Evolutionary conservation across 2,329 filamentous ascomycete species (phyloP).

Genomic region (Neonectria sp.): DNA sequence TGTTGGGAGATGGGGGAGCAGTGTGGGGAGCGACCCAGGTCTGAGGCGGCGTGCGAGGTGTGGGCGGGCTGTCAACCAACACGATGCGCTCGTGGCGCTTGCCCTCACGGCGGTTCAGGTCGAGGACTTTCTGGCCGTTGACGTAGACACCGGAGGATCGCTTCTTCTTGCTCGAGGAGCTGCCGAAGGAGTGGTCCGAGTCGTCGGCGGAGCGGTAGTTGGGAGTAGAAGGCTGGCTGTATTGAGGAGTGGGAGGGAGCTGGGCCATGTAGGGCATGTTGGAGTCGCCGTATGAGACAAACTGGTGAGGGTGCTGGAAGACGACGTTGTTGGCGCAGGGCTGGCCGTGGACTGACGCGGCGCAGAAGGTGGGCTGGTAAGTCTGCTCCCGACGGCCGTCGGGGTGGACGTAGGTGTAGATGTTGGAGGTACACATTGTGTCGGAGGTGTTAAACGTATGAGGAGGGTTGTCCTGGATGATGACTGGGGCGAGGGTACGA

Average conservation of each 20-base stretch:
- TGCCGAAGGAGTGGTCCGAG: conserved; percentile 54
- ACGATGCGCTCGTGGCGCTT: conserved; percentile 60
- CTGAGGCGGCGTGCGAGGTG: conserved; percentile 63
- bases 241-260: conserved; percentile 60
- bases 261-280: conserved; percentile 51
- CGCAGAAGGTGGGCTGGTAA: conserved; percentile 57
- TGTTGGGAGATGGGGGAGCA: conserved; percentile 56
- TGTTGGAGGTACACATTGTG: conserved; percentile 67
- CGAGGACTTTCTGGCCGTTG: conserved; percentile 55
- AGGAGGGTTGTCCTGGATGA: conserved; percentile 42
- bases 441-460: conserved; percentile 40
- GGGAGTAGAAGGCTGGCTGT: conserved; percentile 50
- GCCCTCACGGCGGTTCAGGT: conserved; percentile 50
- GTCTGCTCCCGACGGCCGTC: conserved; percentile 57
- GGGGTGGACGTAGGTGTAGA: conserved; percentile 63
- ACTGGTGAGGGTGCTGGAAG: conserved; percentile 59
- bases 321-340: conserved; percentile 60
- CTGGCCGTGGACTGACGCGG: conserved; percentile 55
- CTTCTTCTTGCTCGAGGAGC: conserved; percentile 50
- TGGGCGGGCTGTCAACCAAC: conserved; percentile 62
- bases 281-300: conserved; percentile 51
- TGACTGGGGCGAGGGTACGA: conserved; percentile 36
- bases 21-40: conserved; percentile 57
- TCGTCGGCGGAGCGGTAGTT: conserved; percentile 57
- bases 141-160: conserved; percentile 55